These are phyloP conservation scores for Curvularia spicifera DNA, from an alignment of 2,329 filamentous ascomycete species.

Conservation along the genomic window DNA sequence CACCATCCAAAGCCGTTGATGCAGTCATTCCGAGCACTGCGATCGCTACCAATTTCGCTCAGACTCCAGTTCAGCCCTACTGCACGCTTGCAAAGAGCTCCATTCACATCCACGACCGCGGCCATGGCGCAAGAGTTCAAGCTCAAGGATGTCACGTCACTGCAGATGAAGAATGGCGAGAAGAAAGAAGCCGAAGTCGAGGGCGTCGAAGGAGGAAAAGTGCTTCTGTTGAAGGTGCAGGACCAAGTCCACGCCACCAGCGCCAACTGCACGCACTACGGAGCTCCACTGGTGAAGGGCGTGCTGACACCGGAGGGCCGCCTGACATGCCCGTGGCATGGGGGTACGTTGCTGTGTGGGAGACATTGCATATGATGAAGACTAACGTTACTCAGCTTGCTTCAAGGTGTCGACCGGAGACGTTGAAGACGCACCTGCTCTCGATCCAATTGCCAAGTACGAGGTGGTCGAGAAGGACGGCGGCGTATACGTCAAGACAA, in stretches of 20 bases:
- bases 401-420: slow-evolving; percentile 90
- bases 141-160: slow-evolving; percentile 77
- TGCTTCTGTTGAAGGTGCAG: slow-evolving; percentile 80
- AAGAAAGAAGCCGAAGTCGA: slow-evolving; percentile 92
- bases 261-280: slow-evolving; percentile 87
- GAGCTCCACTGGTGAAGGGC: slow-evolving; percentile 85
- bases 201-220: slow-evolving; percentile 83
- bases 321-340: slow-evolving; percentile 95
- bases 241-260: slow-evolving; percentile 80
- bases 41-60: slow-evolving; percentile 32
- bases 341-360: slow-evolving; percentile 61
- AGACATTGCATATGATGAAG: background rate
- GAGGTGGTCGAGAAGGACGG: slow-evolving; percentile 81
- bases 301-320: slow-evolving; percentile 81
- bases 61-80: slow-evolving; percentile 25
- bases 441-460: slow-evolving; percentile 85
- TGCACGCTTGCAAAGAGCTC: slow-evolving; percentile 24
- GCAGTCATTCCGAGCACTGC: slow-evolving; percentile 35
- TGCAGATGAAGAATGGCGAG: slow-evolving; percentile 77
- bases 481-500: slow-evolving; percentile 81
- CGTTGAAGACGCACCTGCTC: slow-evolving; percentile 90
- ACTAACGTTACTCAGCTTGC: slow-evolving; percentile 67
- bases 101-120: slow-evolving; percentile 38
- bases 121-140: slow-evolving; percentile 58
- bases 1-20: slow-evolving; percentile 26